phyloP scores from a whole-genome alignment of 495 filamentous ascomycete genomes.

The Thermothielavioides terrestris region DNA sequence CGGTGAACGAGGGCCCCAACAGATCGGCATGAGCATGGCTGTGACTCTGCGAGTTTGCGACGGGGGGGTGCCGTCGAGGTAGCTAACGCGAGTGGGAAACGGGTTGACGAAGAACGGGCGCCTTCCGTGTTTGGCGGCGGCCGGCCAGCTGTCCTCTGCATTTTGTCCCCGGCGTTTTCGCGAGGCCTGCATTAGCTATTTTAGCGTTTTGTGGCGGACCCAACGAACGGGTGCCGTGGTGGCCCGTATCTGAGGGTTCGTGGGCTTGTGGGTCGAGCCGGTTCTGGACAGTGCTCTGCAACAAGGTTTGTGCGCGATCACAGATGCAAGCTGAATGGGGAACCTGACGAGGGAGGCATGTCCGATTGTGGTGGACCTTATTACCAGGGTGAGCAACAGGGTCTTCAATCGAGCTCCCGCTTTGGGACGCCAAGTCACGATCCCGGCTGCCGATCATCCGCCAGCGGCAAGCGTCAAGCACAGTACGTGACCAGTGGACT shows the following conservation, averaged over 20 bases:
- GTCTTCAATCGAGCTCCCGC: not conserved
- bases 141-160: not conserved
- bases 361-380: not conserved
- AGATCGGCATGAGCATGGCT: no score
- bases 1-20: no score
- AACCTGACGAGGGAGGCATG: not conserved
- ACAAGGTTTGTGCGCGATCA: not conserved
- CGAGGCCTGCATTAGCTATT: not conserved
- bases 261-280: not conserved
- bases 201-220: conserved; percentile 1
- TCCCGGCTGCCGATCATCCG: conserved; percentile 4
- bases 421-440: not conserved
- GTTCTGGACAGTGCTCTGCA: conserved; percentile 5
- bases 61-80: no score
- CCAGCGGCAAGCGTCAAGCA: no score
- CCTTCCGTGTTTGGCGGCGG: not conserved
- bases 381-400: not conserved
- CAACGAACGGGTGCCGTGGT: not conserved
- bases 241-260: no score
- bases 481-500: not conserved
- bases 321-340: conserved; percentile 1
- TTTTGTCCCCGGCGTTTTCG: no score
- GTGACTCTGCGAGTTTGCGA: no score
- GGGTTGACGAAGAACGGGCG: no score
- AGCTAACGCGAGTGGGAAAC: no score